Percentiles rank a stretch among this genome's conserved stretches.
phyloP scores from a whole-genome alignment of 306 rosid species.

The Gleditsia sinensis region DNA sequence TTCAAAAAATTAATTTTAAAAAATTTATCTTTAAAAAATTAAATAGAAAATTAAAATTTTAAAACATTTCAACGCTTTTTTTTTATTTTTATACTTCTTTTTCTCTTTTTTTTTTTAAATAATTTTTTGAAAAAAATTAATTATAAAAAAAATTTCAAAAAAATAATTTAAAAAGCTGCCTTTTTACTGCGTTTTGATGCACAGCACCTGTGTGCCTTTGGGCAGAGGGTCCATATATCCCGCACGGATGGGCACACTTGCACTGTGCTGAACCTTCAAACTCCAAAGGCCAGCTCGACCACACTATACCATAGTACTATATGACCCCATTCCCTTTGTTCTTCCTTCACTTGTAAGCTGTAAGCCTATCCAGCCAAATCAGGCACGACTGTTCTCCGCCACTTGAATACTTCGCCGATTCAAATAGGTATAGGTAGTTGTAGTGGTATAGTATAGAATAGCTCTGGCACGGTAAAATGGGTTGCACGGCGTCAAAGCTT shows the following conservation, averaged over 20 bases:
- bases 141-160: too few species aligned
- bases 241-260: conserved; percentile 28
- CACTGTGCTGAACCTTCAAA: not conserved
- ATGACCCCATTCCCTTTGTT: not conserved
- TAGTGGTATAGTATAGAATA: not conserved
- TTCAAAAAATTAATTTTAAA: too few species aligned
- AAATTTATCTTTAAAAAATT: too few species aligned
- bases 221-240: too few species aligned
- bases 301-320: not conserved
- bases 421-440: not conserved
- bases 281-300: conserved; percentile 21
- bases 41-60: too few species aligned
- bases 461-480: conserved; percentile 45
- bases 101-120: too few species aligned
- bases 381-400: not conserved
- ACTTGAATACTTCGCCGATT: not conserved
- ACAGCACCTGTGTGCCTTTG: too few species aligned
- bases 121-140: too few species aligned
- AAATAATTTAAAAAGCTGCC: too few species aligned
- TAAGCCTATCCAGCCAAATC: not conserved
- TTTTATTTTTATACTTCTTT: too few species aligned
- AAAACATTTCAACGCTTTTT: too few species aligned
- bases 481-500: conserved; percentile 88
- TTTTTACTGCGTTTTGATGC: too few species aligned
- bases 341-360: not conserved